phyloP scores from a whole-genome alignment of 495 filamentous ascomycete species.

The Hamigera avellanea region DNA sequence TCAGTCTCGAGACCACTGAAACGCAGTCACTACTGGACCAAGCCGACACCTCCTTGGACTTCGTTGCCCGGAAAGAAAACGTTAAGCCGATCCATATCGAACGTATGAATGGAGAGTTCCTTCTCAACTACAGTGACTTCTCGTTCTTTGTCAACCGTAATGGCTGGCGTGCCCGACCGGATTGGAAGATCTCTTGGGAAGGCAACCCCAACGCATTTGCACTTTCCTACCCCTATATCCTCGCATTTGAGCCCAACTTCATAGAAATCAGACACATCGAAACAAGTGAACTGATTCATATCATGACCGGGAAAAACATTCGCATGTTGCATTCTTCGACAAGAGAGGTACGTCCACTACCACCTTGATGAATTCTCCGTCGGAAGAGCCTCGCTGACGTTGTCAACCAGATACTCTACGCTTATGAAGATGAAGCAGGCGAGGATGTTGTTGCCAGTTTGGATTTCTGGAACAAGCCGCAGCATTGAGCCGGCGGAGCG shows the following conservation, averaged over 20 bases:
- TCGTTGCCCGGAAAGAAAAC: conserved; percentile 84
- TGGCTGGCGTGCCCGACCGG: conserved; percentile 88
- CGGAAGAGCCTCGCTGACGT: conserved; percentile 4
- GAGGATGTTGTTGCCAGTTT: conserved; percentile 90
- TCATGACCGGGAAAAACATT: conserved; percentile 90
- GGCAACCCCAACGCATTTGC: conserved; percentile 85
- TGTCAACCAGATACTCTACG: conserved; percentile 66
- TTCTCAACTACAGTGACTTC: conserved; percentile 96
- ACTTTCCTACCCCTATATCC: conserved; percentile 85
- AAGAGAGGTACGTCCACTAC: conserved; percentile 62
- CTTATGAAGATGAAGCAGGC: conserved; percentile 89
- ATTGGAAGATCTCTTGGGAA: conserved; percentile 98
- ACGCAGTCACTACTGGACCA: conserved; percentile 95
- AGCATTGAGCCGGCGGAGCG: conserved; percentile 8
- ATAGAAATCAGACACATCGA: conserved; percentile 94
- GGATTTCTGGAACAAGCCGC: conserved; percentile 81
- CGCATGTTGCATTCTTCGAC: conserved; percentile 94
- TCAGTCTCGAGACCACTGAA: conserved; percentile 91
- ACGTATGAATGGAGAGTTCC: conserved; percentile 88
- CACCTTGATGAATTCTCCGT: neutral
- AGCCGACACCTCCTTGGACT: conserved; percentile 95
- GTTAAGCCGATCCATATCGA: conserved; percentile 97
- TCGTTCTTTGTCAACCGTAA: conserved; percentile 99
- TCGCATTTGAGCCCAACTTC: conserved; percentile 98
- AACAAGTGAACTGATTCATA: conserved; percentile 78